Evolutionary conservation across 768 basidiomycete genomes (phyloP).

Genomic region (Austroboletus eburneus): DNA sequence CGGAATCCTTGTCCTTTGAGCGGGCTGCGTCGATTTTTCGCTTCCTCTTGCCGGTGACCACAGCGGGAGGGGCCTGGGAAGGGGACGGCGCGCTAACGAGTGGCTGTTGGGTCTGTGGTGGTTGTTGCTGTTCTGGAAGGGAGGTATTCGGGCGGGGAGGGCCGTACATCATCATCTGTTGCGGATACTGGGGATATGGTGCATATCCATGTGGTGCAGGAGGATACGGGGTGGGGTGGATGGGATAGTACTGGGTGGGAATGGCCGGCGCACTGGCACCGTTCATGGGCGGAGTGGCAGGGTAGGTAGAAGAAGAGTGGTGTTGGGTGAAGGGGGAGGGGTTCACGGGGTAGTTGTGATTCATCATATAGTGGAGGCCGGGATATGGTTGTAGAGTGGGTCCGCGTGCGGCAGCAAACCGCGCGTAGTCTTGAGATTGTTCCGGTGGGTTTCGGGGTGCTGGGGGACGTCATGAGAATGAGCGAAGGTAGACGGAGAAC

Average conservation of each 20-base stretch:
- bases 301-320: conserved; percentile 36
- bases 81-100: conserved; percentile 33
- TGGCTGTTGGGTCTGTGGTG: conserved; percentile 20
- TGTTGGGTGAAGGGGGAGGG: conserved; percentile 47
- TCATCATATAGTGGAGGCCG: conserved; percentile 59
- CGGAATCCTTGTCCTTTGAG: conserved; percentile 50
- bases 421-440: conserved; percentile 25
- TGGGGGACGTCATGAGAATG: conserved; percentile 11
- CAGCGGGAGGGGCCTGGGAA: conserved; percentile 30
- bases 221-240: conserved; percentile 51
- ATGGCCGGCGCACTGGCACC: conserved; percentile 39
- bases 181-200: conserved; percentile 53
- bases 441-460: conserved; percentile 16
- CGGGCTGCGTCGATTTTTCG: conserved; percentile 43
- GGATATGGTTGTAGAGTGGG: conserved; percentile 53
- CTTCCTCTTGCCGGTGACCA: conserved; percentile 54
- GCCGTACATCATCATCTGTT: conserved; percentile 69
- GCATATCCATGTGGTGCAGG: conserved; percentile 40
- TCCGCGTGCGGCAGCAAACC: conserved; percentile 36
- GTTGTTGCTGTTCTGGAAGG: conserved; percentile 34
- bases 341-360: conserved; percentile 62
- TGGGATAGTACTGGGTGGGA: conserved; percentile 50
- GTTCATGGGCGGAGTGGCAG: conserved; percentile 32
- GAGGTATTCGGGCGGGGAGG: conserved; percentile 34
- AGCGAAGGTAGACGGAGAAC: not conserved